Percentiles rank a stretch among this genome's conserved stretches.
phyloP scores from a whole-genome alignment of 2,329 filamentous ascomycete genomes.

The Amylocarpus encephaloides region DNA sequence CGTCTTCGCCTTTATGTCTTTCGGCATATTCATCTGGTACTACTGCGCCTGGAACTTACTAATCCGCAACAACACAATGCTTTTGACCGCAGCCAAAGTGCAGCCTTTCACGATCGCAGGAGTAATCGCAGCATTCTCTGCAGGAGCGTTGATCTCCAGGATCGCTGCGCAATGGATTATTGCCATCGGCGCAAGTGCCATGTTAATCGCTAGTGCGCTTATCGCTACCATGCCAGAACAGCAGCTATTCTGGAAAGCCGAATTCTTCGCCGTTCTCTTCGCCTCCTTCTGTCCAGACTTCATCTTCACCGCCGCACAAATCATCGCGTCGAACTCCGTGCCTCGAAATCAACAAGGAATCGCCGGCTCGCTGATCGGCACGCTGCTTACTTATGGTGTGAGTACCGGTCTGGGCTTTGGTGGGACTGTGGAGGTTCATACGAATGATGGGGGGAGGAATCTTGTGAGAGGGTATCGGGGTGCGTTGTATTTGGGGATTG shows the following conservation, averaged over 20 bases:
- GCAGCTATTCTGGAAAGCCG: conserved; percentile 39
- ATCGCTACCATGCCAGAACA: conserved; percentile 40
- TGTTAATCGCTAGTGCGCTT: conserved; percentile 19
- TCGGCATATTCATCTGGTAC: no score
- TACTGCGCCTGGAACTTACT: no score
- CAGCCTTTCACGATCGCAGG: no score
- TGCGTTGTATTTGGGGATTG: conserved; percentile 38
- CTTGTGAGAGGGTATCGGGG: conserved; percentile 33
- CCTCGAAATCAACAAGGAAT: conserved; percentile 41
- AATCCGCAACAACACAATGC: no score
- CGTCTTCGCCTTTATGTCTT: no score
- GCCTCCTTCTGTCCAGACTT: conserved; percentile 41
- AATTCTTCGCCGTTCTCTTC: conserved; percentile 36
- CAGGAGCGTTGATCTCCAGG: not conserved
- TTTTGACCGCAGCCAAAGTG: no score
- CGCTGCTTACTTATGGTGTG: conserved; percentile 36
- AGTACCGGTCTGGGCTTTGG: conserved; percentile 40
- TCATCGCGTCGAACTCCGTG: conserved; percentile 48
- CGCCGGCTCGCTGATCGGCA: conserved; percentile 42
- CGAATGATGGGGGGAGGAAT: conserved; percentile 13
- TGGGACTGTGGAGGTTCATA: conserved; percentile 33
- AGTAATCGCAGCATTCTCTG: no score
- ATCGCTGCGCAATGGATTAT: not conserved
- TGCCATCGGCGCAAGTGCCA: not conserved
- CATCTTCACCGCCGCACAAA: conserved; percentile 44